A percentile compares a stretch with the other conserved stretches of the same genome.
These are phyloP conservation scores for Sphaerulina vaccinii DNA, from an alignment of 2,329 filamentous ascomycete genomes.

Conservation along the genomic window DNA sequence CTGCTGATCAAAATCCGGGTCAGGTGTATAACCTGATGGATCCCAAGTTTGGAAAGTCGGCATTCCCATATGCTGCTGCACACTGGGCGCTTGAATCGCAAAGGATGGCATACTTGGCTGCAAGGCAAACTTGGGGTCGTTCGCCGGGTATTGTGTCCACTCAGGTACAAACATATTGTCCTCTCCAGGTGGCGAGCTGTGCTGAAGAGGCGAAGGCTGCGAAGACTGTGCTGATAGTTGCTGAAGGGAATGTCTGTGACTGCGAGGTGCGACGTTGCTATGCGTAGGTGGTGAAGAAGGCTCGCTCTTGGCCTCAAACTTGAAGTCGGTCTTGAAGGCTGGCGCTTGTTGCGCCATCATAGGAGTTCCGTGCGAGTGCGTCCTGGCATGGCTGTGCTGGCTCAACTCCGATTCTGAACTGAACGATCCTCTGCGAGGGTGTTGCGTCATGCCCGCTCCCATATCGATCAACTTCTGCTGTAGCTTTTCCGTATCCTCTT, in stretches of 20 bases:
- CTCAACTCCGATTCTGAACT: conserved; percentile 59
- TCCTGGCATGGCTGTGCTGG: conserved; percentile 38
- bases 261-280: conserved; percentile 26
- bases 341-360: conserved; percentile 30
- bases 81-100: conserved; percentile 21
- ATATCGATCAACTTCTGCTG: conserved; percentile 56
- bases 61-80: conserved; percentile 10
- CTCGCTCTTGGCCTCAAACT: conserved; percentile 31
- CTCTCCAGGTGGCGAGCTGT: conserved; percentile 27
- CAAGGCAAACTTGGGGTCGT: conserved; percentile 17
- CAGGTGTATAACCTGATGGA: background rate
- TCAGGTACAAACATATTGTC: conserved; percentile 36
- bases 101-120: conserved; percentile 22
- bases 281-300: conserved; percentile 29
- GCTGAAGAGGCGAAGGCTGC: conserved; percentile 29
- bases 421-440: conserved; percentile 53
- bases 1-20: background rate
- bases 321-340: conserved; percentile 18
- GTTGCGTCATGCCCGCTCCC: conserved; percentile 46
- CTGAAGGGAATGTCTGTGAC: conserved; percentile 18
- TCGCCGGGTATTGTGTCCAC: conserved; percentile 25
- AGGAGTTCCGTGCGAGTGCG: conserved; percentile 39
- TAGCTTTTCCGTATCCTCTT: conserved; percentile 57
- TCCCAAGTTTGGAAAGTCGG: conserved; percentile 5
- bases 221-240: background rate